Conservation (phyloP, 192 early-diverging fungal species). For the Backusella tuberculispora region DNA sequence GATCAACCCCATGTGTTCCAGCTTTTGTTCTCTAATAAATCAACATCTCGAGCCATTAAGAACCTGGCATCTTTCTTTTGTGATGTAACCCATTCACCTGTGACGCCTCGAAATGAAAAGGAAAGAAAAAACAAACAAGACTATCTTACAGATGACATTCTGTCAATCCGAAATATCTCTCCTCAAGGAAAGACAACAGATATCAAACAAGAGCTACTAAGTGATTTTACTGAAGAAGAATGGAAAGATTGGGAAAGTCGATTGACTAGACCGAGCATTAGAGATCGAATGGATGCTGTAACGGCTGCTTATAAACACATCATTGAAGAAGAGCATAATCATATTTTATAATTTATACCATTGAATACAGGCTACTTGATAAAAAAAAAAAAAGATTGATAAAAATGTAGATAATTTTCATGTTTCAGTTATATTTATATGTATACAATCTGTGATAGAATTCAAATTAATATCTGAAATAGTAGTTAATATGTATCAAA, state of each 20-base stretch:
- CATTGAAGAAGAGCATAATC: background rate
- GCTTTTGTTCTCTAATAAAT: conserved; percentile 26
- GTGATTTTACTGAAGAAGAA: background rate
- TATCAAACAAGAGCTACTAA: background rate
- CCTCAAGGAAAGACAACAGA: conserved; percentile 16
- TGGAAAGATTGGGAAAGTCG: conserved; percentile 19
- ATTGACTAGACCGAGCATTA: conserved; percentile 3
- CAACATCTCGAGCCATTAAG: conserved; percentile 7
- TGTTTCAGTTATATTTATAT: too few species aligned
- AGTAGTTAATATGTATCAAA: too few species aligned
- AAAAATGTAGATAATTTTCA: too few species aligned
- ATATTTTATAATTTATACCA: background rate
- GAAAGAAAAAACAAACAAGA: conserved; percentile 10
- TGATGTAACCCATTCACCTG: conserved; percentile 6
- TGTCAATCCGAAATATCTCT: background rate
- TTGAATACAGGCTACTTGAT: too few species aligned
- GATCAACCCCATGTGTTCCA: conserved; percentile 61
- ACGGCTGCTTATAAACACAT: background rate
- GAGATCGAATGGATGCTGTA: conserved; percentile 14
- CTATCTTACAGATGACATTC: background rate
- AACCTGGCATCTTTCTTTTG: conserved; percentile 29
- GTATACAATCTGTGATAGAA: too few species aligned
- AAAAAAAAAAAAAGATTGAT: too few species aligned
- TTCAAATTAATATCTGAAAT: too few species aligned
- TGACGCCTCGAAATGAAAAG: background rate